Evolutionary conservation across 257 asterid genomes (phyloP), one percentile per base, ranked within the genome.

Genomic region (Petunia secreta): DNA sequence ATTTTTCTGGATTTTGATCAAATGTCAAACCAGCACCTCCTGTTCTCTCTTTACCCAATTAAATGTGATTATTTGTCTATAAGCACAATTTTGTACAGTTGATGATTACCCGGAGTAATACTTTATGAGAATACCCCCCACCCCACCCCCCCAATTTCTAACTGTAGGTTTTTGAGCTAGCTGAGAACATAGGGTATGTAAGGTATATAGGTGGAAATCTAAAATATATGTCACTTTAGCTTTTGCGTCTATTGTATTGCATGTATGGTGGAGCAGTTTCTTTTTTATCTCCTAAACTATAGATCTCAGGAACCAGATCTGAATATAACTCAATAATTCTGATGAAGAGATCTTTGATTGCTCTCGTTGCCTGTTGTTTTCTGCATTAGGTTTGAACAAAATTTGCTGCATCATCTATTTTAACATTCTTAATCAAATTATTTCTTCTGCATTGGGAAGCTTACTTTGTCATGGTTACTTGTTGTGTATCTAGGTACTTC

Each of bases 401-500:
- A 34, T 71, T 71, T 50, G 60, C 34, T 48, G 25, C 13, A 36
- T 48, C 11, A 5, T 71, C 77, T 3, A 11, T 10, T 71, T 71
- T 11, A 71, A 48, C 60, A 71, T 48, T 71, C 62, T 6, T 50
- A 71, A 25, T 71, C 66, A 46, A 46, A 77, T 59, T 11, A 43
- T 2, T 25, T 5, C 15, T 59, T 16, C 15, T 59, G 59, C 71
- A 59, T 36, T 57, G 53, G 25, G 34, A 40, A 57, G 71, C 80
- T 77, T 74, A 52, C 63, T 57, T 53, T 66, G 60, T 1, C 10
- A 55, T 55, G 63, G 64, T 39, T 74, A n/a, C 68, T 16, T 48
- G 15, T 54, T 46, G 38, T 55, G 74, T 11, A 13, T 71, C 37
- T 52, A 95, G 99, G 90, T 94, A 81, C 98, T 96, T 83, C 98